Evolutionary conservation across 1,284 basidiomycete genomes (phyloP), one percentile per base, ranked within the genome.

Genomic region (Irpex sp.): DNA sequence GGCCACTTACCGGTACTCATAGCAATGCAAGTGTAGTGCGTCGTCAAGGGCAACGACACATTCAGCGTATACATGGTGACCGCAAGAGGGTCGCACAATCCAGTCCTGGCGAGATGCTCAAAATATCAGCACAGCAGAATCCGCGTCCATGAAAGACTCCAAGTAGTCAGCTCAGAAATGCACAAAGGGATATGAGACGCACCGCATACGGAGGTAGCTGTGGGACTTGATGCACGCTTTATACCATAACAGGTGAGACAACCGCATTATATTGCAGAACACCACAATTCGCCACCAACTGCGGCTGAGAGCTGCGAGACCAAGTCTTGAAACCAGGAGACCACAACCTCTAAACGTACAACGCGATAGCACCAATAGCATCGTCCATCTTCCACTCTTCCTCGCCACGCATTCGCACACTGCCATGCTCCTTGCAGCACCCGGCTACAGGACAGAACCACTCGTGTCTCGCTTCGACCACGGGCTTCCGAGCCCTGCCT

Each of bases 371-470:
- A 4, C 84, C 83, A 57, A 74, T 70, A 49, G 72, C 72, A 57
- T 73, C 72, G 46, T 77, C 76, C 73, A 75, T 76, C 36, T 72
- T 76, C 87, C 87, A 89, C 26, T 68, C 61, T 9, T 61, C 61
- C 31, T 60, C 63, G 7, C 51, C 65, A 15, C 59, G 37, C 53
- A 66, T 69, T 63, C 81, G 77, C 37, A 87, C 77, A 67, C 87
- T 89, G 21, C 77, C 72, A 71, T 91, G 89, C 54, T 76, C 66
- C 13, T 72, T 74, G 7, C 75, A 79, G 68, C 89, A 91, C 0
- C 77, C 78, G 1, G 75, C 66, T 2, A 90, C 86, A 1, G 89
- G 89, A 69, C 89, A 91, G 26, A 59, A 68, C 87, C 88, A 91
- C 65, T 82, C 78, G 67, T 81, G 76, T 66, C 78, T 78, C 49